These are phyloP conservation scores for Botrytis medusae DNA, from an alignment of 2,329 filamentous ascomycete species.

Conservation along the genomic window DNA sequence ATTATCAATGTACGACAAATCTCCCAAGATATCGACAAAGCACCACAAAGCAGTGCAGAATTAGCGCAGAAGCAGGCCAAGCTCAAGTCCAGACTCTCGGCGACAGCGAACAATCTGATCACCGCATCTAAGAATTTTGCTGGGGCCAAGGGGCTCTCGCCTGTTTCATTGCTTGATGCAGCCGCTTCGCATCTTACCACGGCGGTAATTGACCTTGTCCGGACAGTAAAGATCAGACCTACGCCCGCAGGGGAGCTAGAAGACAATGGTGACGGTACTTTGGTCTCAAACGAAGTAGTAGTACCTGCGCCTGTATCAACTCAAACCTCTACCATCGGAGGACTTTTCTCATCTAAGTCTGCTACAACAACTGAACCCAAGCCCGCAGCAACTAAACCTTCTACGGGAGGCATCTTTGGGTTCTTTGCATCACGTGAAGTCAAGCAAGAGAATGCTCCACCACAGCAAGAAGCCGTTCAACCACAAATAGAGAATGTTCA, in stretches of 20 bases:
- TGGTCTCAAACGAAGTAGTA: constrained; percentile 65
- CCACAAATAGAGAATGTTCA: neutral
- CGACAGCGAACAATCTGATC: constrained; percentile 92
- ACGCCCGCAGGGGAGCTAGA: constrained; percentile 76
- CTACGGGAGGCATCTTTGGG: constrained; percentile 40
- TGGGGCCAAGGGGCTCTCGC: constrained; percentile 77
- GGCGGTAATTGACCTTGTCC: constrained; percentile 81
- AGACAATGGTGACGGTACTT: constrained; percentile 69
- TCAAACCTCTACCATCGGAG: neutral
- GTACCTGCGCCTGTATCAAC: neutral
- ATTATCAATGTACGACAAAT: constrained; percentile 81
- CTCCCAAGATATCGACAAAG: constrained; percentile 73
- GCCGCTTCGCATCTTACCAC: constrained; percentile 87
- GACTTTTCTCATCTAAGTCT: constrained; percentile 1
- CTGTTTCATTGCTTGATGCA: constrained; percentile 90
- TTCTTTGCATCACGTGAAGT: constrained; percentile 61
- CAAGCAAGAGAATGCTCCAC: constrained; percentile 36
- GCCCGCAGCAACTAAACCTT: neutral
- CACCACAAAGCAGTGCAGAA: constrained; percentile 51
- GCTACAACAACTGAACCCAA: neutral
- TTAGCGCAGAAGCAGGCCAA: constrained; percentile 60
- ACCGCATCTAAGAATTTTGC: constrained; percentile 93
- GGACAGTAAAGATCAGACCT: constrained; percentile 76
- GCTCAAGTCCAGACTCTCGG: constrained; percentile 80
- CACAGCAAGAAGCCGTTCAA: neutral